Conservation (phyloP, 495 filamentous ascomycete genomes). For the Hypomontagnella submonticulosa region DNA sequence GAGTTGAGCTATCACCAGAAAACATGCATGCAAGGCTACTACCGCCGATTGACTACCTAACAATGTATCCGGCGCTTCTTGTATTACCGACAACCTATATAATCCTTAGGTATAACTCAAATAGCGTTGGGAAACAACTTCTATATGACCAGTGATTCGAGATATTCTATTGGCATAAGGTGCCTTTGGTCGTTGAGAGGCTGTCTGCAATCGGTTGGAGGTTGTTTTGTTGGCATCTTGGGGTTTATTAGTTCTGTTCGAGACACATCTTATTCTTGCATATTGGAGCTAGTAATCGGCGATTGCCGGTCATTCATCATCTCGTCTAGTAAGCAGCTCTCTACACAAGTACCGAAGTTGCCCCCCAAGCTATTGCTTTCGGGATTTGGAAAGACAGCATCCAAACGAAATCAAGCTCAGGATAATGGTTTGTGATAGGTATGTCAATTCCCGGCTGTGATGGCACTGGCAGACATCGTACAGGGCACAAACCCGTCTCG, state of each 20-base stretch:
- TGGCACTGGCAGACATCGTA: slow-evolving; percentile 20
- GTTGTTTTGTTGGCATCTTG: slow-evolving; percentile 11
- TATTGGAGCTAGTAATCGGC: slow-evolving; percentile 42
- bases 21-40: background rate
- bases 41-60: background rate
- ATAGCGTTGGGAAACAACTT: background rate
- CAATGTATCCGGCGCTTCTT: slow-evolving; percentile 15
- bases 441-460: slow-evolving; percentile 32
- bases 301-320: slow-evolving; percentile 27
- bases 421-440: slow-evolving; percentile 23
- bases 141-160: background rate
- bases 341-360: slow-evolving; percentile 21
- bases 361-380: slow-evolving; percentile 12
- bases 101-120: slow-evolving; percentile 1
- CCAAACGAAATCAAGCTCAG: slow-evolving; percentile 38
- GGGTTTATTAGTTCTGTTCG: slow-evolving; percentile 6
- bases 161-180: background rate
- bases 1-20: slow-evolving; percentile 14
- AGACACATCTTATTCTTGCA: slow-evolving; percentile 33
- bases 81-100: slow-evolving; percentile 15
- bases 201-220: slow-evolving; percentile 20
- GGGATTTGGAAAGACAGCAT: slow-evolving; percentile 30
- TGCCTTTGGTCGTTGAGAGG: background rate
- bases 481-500: slow-evolving; percentile 21
- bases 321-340: slow-evolving; percentile 35